phyloP scores from a whole-genome alignment of 352 stramenopile species.

The Pythium vanterpoolii region DNA sequence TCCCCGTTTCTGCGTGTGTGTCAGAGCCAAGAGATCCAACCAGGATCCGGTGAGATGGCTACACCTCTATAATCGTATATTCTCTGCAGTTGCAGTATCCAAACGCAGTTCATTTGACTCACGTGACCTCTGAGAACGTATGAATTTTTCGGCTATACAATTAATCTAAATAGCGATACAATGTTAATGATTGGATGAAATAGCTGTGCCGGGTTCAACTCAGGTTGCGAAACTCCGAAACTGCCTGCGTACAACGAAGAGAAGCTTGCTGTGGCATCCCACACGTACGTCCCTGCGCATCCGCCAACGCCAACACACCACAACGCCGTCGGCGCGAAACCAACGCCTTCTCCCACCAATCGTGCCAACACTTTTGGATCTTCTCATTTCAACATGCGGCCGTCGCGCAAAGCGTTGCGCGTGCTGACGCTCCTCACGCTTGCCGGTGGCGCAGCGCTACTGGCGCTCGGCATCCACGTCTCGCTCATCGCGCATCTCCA shows the following conservation, averaged over 20 bases:
- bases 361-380: not conserved
- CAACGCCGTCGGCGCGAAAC: not conserved
- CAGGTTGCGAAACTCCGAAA: slow-evolving; percentile 11
- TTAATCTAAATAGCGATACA: not conserved
- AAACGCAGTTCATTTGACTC: not conserved
- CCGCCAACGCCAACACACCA: slow-evolving; percentile 1
- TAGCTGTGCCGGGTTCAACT: slow-evolving; percentile 2
- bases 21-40: not conserved
- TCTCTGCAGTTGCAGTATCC: not conserved
- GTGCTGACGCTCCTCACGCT: slow-evolving; percentile 59
- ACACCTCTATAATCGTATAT: slow-evolving; percentile 3
- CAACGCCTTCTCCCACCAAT: slow-evolving; percentile 1
- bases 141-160: not conserved
- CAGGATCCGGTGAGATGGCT: slow-evolving; percentile 1
- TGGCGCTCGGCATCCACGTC: slow-evolving; percentile 54
- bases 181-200: not conserved
- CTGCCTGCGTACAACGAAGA: not conserved
- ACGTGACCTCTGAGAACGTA: not conserved
- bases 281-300: not conserved
- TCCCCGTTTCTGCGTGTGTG: not conserved
- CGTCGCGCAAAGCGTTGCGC: slow-evolving; percentile 58
- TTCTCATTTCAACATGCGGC: slow-evolving; percentile 52
- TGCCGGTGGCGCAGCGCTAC: slow-evolving; percentile 39
- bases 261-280: not conserved
- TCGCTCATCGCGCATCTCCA: slow-evolving; percentile 44